Evolutionary conservation across 2,329 filamentous ascomycete genomes (phyloP).

Genomic region (Aspergillus awamori): DNA sequence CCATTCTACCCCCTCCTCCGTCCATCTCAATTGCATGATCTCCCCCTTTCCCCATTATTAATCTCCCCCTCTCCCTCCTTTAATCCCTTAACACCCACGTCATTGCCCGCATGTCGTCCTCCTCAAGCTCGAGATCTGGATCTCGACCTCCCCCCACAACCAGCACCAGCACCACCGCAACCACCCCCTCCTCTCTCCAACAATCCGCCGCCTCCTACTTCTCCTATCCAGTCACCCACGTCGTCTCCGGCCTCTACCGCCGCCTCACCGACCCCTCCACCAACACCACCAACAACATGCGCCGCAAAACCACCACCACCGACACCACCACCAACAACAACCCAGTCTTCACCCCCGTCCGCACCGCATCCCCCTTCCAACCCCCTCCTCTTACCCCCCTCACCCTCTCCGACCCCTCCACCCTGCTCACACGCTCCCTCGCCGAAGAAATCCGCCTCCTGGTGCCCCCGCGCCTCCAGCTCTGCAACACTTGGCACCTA

Average conservation of each 20-base stretch:
- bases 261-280: conserved; percentile 57
- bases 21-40: conserved; percentile 3
- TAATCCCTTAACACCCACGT: too few relatives aligned
- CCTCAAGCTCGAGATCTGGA: conserved; percentile 6
- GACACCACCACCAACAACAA: conserved; percentile 24
- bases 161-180: conserved; percentile 8
- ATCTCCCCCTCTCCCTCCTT: neutral
- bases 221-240: conserved; percentile 55
- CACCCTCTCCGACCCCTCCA: conserved; percentile 52
- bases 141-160: neutral
- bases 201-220: conserved; percentile 50
- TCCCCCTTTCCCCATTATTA: neutral
- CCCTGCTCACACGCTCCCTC: conserved; percentile 69
- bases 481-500: conserved; percentile 83
- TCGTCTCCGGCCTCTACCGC: conserved; percentile 66
- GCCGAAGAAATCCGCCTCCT: conserved; percentile 93
- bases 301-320: conserved; percentile 14
- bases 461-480: conserved; percentile 80
- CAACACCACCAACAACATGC: conserved; percentile 25
- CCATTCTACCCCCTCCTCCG: neutral
- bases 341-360: conserved; percentile 50
- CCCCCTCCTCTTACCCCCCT: conserved; percentile 87
- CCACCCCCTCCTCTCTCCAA: conserved; percentile 27
- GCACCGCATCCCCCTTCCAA: conserved; percentile 76
- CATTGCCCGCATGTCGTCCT: conserved; percentile 4